These are phyloP conservation scores for Ocimum tenuiflorum DNA, from an alignment of 257 asterid genomes.

Conservation along the genomic window DNA sequence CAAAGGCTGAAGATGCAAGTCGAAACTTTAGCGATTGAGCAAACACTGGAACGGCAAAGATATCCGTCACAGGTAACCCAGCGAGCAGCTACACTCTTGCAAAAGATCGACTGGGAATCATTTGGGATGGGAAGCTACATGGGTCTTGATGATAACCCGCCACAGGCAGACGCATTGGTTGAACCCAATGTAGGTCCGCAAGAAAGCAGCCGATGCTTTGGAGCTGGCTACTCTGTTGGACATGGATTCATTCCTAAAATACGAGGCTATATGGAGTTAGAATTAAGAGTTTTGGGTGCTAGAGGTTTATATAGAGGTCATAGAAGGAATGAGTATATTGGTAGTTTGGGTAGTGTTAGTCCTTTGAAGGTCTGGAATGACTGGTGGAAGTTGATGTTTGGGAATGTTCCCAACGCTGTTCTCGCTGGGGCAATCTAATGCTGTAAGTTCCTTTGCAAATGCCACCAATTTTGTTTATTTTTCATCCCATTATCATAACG, in stretches of 20 bases:
- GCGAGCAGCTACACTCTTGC: conserved; percentile 45
- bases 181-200: conserved; percentile 21
- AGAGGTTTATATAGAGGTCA: conserved; percentile 41
- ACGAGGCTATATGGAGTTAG: conserved; percentile 45
- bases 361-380: conserved; percentile 54
- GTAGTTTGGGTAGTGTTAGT: conserved; percentile 25
- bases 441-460: background rate
- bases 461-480: conserved; percentile 12
- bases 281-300: conserved; percentile 58
- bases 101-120: conserved; percentile 61
- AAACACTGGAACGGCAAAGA: conserved; percentile 32
- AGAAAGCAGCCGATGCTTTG: conserved; percentile 18
- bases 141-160: conserved; percentile 19
- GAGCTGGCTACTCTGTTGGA: conserved; percentile 28
- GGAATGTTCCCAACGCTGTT: conserved; percentile 20
- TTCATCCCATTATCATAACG: background rate
- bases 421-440: conserved; percentile 18
- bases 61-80: conserved; percentile 25
- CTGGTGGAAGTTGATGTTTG: conserved; percentile 37
- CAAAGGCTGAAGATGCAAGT: conserved; percentile 61
- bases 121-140: conserved; percentile 43
- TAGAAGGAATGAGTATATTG: conserved; percentile 21
- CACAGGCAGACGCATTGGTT: conserved; percentile 15
- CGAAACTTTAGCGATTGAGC: conserved; percentile 45
- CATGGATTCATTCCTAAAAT: conserved; percentile 54